phyloP scores from a whole-genome alignment of 176 grass and related monocot species.

The Eleusine coracana region DNA sequence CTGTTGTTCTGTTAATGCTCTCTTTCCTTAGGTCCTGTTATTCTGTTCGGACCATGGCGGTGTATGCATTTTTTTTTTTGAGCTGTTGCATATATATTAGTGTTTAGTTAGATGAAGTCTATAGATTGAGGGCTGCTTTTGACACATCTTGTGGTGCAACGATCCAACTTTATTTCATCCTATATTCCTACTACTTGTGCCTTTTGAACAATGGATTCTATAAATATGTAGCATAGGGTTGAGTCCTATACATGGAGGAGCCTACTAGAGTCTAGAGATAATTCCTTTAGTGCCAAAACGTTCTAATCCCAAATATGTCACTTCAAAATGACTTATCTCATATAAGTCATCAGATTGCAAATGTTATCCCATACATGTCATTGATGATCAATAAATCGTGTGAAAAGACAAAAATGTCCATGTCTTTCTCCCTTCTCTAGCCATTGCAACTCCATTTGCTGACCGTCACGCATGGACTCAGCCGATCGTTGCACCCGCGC shows the following conservation, averaged over 20 bases:
- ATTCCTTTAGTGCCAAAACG: too few species aligned
- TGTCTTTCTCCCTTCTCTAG: too few species aligned
- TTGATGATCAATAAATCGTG: too few species aligned
- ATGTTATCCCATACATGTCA: too few species aligned
- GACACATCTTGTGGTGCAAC: slow-evolving; percentile 4
- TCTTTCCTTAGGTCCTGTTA: slow-evolving; percentile 17
- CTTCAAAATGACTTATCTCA: too few species aligned
- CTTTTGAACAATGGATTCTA: slow-evolving; percentile 25
- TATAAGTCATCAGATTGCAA: too few species aligned
- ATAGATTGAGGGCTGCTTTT: slow-evolving; percentile 39
- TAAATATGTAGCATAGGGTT: slow-evolving; percentile 25
- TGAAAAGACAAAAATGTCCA: too few species aligned
- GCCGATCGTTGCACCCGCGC: too few species aligned
- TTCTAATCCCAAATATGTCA: too few species aligned
- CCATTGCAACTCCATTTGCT: too few species aligned
- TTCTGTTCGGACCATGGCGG: slow-evolving; percentile 38
- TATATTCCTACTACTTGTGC: slow-evolving; percentile 17
- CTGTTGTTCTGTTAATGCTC: slow-evolving; percentile 14
- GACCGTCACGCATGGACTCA: too few species aligned
- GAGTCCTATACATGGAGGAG: slow-evolving; percentile 23
- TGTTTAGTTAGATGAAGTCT: slow-evolving; percentile 28
- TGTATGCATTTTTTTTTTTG: slow-evolving; percentile 20
- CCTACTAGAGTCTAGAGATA: not conserved
- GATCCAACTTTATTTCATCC: slow-evolving; percentile 25
- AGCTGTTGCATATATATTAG: slow-evolving; percentile 36